These are phyloP conservation scores for Penicillium sp. DNA, from an alignment of 2,329 filamentous ascomycete species.

Conservation along the genomic window DNA sequence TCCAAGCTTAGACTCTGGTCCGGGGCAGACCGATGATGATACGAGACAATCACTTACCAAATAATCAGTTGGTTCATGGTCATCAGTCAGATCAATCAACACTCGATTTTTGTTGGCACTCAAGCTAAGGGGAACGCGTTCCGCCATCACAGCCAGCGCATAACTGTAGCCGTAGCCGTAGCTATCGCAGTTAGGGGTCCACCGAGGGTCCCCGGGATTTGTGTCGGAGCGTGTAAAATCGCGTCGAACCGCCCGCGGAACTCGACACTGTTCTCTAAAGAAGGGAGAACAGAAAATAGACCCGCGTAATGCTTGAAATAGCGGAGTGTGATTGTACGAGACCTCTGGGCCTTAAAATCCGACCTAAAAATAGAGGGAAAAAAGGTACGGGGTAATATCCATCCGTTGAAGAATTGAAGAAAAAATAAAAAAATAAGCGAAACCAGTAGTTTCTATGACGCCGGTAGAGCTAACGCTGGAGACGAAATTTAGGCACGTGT, in stretches of 20 bases:
- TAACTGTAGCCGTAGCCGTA: not conserved
- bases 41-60: not conserved
- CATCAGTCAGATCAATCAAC: constrained; percentile 6
- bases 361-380: not conserved
- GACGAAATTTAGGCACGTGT: not conserved
- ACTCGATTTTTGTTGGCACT: not conserved
- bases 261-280: not conserved
- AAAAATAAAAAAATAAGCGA: not conserved
- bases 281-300: not conserved
- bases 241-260: not conserved
- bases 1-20: not conserved
- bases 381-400: not conserved
- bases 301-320: no score
- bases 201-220: not conserved
- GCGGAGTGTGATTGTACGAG: no score
- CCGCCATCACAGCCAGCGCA: not conserved
- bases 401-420: not conserved
- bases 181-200: not conserved
- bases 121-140: not conserved
- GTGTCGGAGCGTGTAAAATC: not conserved
- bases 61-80: not conserved
- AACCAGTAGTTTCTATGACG: not conserved
- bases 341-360: not conserved
- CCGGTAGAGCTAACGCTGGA: not conserved
- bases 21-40: not conserved